A percentile compares a stretch with the other conserved stretches of the same genome.
phyloP scores from a whole-genome alignment of 176 grass and related monocot genomes.

The Lolium rigidum region DNA sequence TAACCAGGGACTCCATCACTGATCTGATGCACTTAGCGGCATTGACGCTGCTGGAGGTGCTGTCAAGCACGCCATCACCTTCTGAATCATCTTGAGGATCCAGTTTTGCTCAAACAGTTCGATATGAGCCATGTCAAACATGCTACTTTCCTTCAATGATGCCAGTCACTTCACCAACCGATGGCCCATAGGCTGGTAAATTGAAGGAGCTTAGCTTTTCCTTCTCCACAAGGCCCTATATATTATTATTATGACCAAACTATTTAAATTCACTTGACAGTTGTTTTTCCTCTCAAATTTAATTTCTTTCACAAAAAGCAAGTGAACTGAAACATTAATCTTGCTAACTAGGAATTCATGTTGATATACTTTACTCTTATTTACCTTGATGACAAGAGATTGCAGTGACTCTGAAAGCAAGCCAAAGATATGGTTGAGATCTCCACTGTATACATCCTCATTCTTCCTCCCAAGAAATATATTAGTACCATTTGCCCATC shows the following conservation, averaged over 20 bases:
- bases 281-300: neutral
- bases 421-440: conserved; percentile 2
- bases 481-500: conserved; percentile 55
- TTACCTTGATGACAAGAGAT: conserved; percentile 38
- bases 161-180: neutral
- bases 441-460: neutral
- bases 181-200: neutral
- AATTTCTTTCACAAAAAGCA: neutral
- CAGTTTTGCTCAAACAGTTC: conserved; percentile 24
- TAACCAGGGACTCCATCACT: conserved; percentile 41
- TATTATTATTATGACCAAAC: neutral
- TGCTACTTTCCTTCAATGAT: neutral
- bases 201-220: conserved; percentile 9
- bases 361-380: neutral
- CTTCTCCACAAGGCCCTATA: neutral
- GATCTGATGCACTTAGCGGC: conserved; percentile 29
- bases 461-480: conserved; percentile 50
- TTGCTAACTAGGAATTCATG: neutral
- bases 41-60: neutral
- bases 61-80: neutral
- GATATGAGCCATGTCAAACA: neutral
- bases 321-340: neutral
- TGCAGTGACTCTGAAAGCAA: conserved; percentile 44
- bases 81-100: conserved; percentile 43
- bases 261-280: neutral